Conservation (phyloP, 108 stramenopile species). For the Pseudonitzschia delicatissima region DNA sequence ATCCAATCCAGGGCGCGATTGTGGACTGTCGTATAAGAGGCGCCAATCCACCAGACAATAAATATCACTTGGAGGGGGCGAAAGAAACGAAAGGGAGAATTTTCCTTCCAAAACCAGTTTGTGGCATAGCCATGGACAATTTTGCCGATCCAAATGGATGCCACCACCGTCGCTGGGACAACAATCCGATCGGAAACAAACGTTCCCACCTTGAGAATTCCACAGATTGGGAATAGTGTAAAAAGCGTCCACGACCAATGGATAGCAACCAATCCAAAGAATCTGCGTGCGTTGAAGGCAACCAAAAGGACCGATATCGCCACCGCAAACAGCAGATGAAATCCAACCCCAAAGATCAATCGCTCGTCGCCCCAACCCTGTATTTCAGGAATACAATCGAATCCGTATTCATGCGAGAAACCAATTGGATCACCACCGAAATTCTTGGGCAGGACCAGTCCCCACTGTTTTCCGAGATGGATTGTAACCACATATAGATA, state of each 20-base stretch:
- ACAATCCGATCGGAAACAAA: constrained; percentile 84
- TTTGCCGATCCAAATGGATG: constrained; percentile 47
- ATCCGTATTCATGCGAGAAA: constrained; percentile 83
- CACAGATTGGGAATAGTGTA: constrained; percentile 75
- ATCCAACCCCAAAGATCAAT: constrained; percentile 26
- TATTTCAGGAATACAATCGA: constrained; percentile 66
- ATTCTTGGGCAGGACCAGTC: constrained; percentile 25
- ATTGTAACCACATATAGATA: constrained; percentile 64
- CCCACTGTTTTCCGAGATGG: constrained; percentile 53
- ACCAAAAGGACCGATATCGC: constrained; percentile 13
- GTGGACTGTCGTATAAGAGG: constrained; percentile 34
- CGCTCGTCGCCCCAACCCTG: constrained; percentile 49
- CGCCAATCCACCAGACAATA: constrained; percentile 7
- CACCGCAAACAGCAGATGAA: constrained; percentile 25
- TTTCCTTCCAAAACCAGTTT: neutral
- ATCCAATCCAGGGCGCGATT: constrained; percentile 74
- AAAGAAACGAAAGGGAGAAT: constrained; percentile 1
- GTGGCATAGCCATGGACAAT: constrained; percentile 22
- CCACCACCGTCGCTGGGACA: constrained; percentile 64
- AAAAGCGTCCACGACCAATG: constrained; percentile 64
- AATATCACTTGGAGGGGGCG: constrained; percentile 22
- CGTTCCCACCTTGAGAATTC: constrained; percentile 81
- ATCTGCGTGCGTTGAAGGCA: constrained; percentile 5
- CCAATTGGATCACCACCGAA: constrained; percentile 49
- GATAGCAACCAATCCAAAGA: constrained; percentile 40